phyloP scores from a whole-genome alignment of 2,329 filamentous ascomycete genomes.

The Fusarium sp. region DNA sequence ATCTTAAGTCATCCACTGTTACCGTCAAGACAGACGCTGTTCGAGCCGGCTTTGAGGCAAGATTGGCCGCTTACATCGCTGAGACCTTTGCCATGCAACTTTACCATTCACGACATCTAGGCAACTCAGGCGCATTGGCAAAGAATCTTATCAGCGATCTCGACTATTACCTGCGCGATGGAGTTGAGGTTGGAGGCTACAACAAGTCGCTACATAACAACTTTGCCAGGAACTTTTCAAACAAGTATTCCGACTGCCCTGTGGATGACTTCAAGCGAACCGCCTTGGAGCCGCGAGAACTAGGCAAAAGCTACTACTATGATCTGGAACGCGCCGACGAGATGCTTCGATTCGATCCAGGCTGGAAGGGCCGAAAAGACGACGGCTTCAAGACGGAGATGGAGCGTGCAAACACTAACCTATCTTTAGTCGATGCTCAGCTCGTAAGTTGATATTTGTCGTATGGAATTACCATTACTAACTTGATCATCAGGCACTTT shows the following conservation, averaged over 20 bases:
- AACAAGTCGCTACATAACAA: conserved; percentile 90
- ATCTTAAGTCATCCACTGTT: conserved; percentile 66
- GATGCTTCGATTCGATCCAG: conserved; percentile 82
- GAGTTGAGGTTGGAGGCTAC: conserved; percentile 84
- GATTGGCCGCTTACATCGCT: conserved; percentile 84
- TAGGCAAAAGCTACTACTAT: conserved; percentile 88
- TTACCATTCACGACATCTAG: conserved; percentile 85
- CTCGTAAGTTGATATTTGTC: conserved; percentile 69
- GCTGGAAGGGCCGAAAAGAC: conserved; percentile 79
- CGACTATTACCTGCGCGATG: conserved; percentile 84
- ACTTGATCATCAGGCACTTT: conserved; percentile 72
- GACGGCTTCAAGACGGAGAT: conserved; percentile 88
- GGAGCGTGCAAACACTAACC: conserved; percentile 87
- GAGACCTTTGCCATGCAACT: conserved; percentile 94
- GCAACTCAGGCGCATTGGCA: conserved; percentile 75
- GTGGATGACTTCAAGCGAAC: conserved; percentile 88
- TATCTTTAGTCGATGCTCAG: conserved; percentile 94
- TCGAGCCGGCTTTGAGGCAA: conserved; percentile 73
- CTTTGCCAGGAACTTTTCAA: conserved; percentile 86
- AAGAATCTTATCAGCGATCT: conserved; percentile 81
- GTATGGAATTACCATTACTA: conserved; percentile 49
- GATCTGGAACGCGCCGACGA: conserved; percentile 81
- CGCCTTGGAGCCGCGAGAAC: conserved; percentile 71
- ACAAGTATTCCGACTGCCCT: conserved; percentile 80
- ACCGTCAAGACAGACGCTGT: conserved; percentile 69